A percentile compares a stretch with the other conserved stretches of the same genome.
phyloP scores from a whole-genome alignment of 176 grass and related monocot genomes.

The Hyparrhenia diplandra region DNA sequence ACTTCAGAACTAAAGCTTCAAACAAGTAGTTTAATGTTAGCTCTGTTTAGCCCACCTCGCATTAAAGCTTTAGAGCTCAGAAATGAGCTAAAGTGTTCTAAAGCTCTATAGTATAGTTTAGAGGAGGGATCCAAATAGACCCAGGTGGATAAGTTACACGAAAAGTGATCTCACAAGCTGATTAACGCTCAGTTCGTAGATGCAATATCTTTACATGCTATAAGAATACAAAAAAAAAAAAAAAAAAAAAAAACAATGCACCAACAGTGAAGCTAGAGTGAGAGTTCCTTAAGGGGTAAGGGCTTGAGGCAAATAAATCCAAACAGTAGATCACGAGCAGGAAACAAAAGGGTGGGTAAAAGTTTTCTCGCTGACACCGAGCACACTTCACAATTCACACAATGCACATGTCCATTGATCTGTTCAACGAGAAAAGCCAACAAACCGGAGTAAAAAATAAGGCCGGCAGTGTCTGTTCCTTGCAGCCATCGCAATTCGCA shows the following conservation, averaged over 20 bases:
- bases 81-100: too few species aligned
- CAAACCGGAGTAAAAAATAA: not conserved
- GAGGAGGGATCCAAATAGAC: too few species aligned
- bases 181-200: not conserved
- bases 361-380: not conserved
- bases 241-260: too few species aligned
- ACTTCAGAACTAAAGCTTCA: too few species aligned
- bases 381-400: not conserved
- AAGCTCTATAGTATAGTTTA: too few species aligned
- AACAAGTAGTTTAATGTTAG: too few species aligned
- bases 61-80: too few species aligned
- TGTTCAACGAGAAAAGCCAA: not conserved
- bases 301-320: not conserved
- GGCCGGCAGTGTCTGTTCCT: constrained; percentile 18
- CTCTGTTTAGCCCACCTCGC: too few species aligned
- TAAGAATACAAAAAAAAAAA: too few species aligned
- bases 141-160: not conserved
- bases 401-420: constrained; percentile 9
- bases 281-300: constrained; percentile 9
- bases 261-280: not conserved
- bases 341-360: not conserved
- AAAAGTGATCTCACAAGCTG: not conserved
- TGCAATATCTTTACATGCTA: too few species aligned
- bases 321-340: not conserved
- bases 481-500: not conserved